These are phyloP conservation scores for Exophiala xenobiotica DNA, from an alignment of 2,329 filamentous ascomycete genomes.

Conservation along the genomic window DNA sequence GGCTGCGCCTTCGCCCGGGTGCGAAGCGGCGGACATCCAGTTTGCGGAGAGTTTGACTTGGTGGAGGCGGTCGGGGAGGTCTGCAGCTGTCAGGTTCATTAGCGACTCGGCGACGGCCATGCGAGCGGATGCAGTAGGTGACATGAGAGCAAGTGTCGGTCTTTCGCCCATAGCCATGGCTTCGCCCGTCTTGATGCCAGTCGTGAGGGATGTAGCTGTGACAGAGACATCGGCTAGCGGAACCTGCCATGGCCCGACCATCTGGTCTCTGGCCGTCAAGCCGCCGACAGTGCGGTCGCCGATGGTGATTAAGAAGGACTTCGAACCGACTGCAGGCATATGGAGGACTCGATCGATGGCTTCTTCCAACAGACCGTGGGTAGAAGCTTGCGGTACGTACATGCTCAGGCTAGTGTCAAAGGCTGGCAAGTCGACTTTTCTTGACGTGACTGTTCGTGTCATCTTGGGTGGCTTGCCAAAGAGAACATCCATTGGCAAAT, in stretches of 20 bases:
- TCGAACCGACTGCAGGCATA: constrained; percentile 89
- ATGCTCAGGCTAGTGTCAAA: constrained; percentile 75
- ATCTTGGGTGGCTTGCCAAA: constrained; percentile 87
- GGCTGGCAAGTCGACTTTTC: constrained; percentile 63
- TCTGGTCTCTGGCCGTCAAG: constrained; percentile 83
- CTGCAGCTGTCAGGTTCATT: constrained; percentile 85
- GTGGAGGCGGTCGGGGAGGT: constrained; percentile 69
- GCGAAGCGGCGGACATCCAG: constrained; percentile 97
- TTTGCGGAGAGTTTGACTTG: constrained; percentile 90
- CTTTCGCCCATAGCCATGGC: constrained; percentile 98
- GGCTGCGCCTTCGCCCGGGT: constrained; percentile 86
- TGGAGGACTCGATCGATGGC: constrained; percentile 79
- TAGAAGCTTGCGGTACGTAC: constrained; percentile 60
- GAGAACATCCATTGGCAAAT: constrained; percentile 82
- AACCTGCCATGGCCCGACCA: constrained; percentile 94
- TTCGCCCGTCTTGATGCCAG: constrained; percentile 75
- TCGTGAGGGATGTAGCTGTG: constrained; percentile 75
- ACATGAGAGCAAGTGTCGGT: constrained; percentile 84
- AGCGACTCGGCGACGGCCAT: constrained; percentile 96
- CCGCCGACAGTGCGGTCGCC: constrained; percentile 90
- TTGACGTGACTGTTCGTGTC: constrained; percentile 69
- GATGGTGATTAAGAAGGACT: constrained; percentile 96
- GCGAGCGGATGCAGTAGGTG: constrained; percentile 81
- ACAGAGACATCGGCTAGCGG: constrained; percentile 94
- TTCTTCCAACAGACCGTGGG: constrained; percentile 57